Evolutionary conservation across 129 eudicot genomes (phyloP), one percentile per base, ranked within the genome.

Genomic region (Flaveria ramosissima): DNA sequence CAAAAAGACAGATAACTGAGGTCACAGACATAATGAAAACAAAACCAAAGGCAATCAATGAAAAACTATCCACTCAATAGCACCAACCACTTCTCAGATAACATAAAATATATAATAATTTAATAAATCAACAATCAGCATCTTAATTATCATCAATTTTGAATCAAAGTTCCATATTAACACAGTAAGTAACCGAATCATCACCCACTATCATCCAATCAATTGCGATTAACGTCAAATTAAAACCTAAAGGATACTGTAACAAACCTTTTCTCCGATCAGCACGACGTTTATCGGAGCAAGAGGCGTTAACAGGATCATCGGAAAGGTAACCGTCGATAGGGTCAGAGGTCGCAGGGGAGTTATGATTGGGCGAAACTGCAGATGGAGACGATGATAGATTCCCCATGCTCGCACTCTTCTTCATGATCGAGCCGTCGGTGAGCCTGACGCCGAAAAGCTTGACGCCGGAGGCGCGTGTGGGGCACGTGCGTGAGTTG

Each of bases 341-440:
- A 13, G 82, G 82, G 70, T 85, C 92, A 45, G 56, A 70, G 7
- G 83, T 77, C 3, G 80, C 75, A 10, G 88, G 89, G 5, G 87
- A 83, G 79, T 74, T 68, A 15, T 77, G 84, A 70, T 78, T 81
- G 17, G 90, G 93, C 0, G 92, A 84, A 21, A 86, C 89, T 15
- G 87, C 84, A 36, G 86, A 71, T 0, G 90, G 80, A 23, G 79
- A 78, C 14, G 86, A 80, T 1, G 92, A 81, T 47, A 93, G 63
- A 56, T 90, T 90, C 19, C 96, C 98, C 96, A 86, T 88, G 62
- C 98, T 92, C 1, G 94, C 96, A 78, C 98, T 92, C 85, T 92
- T 92, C 80, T 92, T 88, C 66, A 92, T 85, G 42, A 85, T 78
- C 1, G 96, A 86, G 30, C 94, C 97, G 71, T 88, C 92, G 1